These are phyloP conservation scores for Penicillium arizonense DNA, from an alignment of 495 filamentous ascomycete genomes.

Conservation along the genomic window DNA sequence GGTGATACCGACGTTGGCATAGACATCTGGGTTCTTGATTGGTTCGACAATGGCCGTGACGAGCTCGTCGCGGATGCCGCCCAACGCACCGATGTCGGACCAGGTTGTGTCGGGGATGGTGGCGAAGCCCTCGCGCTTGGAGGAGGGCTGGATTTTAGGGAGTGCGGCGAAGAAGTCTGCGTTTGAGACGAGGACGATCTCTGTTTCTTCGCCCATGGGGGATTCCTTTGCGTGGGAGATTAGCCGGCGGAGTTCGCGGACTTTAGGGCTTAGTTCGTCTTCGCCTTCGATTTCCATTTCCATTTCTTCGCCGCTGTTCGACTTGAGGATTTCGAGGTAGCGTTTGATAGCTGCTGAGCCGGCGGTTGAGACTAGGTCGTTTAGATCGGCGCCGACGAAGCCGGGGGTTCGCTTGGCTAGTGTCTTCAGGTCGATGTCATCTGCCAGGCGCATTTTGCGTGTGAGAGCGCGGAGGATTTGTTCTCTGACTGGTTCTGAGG, in stretches of 20 bases:
- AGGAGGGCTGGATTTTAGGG: conserved; percentile 84
- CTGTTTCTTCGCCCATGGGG: conserved; percentile 41
- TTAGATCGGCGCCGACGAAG: conserved; percentile 93
- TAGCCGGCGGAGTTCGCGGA: conserved; percentile 52
- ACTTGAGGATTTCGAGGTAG: conserved; percentile 52
- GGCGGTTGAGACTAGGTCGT: conserved; percentile 74
- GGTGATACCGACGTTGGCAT: conserved; percentile 77
- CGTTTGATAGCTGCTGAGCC: conserved; percentile 64
- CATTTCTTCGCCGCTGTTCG: conserved; percentile 49
- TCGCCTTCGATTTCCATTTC: conserved; percentile 53
- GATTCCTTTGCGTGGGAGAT: conserved; percentile 52
- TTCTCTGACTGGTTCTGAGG: conserved; percentile 78
- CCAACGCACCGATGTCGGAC: conserved; percentile 86
- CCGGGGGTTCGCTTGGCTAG: conserved; percentile 89
- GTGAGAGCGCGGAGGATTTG: conserved; percentile 80
- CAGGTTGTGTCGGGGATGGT: conserved; percentile 97
- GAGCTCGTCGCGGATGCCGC: conserved; percentile 76
- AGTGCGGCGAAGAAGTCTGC: conserved; percentile 75
- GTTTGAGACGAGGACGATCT: conserved; percentile 52
- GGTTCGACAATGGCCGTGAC: conserved; percentile 88
- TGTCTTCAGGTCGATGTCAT: conserved; percentile 73
- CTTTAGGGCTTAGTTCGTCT: conserved; percentile 38
- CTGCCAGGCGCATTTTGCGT: conserved; percentile 62
- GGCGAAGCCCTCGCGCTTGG: conserved; percentile 94
- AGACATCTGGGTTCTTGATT: conserved; percentile 81